Evolutionary conservation across 2,329 filamentous ascomycete species (phyloP), one percentile per base, ranked within the genome.

Genomic region (Tolypocladium paradoxum): DNA sequence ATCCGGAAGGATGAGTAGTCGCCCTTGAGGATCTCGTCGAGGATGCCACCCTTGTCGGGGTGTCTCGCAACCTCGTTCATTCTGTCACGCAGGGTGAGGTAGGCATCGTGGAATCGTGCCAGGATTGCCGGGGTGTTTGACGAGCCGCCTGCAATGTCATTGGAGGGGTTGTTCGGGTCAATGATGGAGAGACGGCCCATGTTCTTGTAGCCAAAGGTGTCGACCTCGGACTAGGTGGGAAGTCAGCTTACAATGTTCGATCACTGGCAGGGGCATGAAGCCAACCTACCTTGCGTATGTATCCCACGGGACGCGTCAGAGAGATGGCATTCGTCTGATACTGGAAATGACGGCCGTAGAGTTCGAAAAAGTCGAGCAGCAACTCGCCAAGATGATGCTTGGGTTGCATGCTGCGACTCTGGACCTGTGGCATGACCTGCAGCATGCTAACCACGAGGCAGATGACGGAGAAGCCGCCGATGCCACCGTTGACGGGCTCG

Each of bases 391-490:
- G 78, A 60, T 95, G 84, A 49, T 84, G 77, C 37, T 83, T 76
- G 1, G 79, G 74, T 5, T 77, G 65, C 62, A 87, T 73, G 54
- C 75, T 78, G 29, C 77, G 70, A 56, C 78, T 82, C 60, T 88
- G 82, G 1, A 85, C 75, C 56, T 84, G 78, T 11, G 90, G 88
- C 74, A 90, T 82, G 58, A 88, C 76, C 65, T 96, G 88, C 48
- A 97, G 72, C 68, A 96, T 83, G 73, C 88, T 93, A 54, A 93
- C 88, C 6, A 96, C 88, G 57, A 99, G 76, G 73, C 93, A 99
- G 53, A 92, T 96, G 58, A 95, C 87, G 1, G 90, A 89, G 65
- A 96, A 97, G 3, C 93, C 93, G 52, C 93, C 93, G 51, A 99
- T 83, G 3, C 93, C 93, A 53, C 93, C 93, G 56, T 84, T 88